Evolutionary conservation across 176 grass and related monocot genomes (phyloP), one percentile per base, ranked within the genome.

Genomic region (Pontederia paniculata): DNA sequence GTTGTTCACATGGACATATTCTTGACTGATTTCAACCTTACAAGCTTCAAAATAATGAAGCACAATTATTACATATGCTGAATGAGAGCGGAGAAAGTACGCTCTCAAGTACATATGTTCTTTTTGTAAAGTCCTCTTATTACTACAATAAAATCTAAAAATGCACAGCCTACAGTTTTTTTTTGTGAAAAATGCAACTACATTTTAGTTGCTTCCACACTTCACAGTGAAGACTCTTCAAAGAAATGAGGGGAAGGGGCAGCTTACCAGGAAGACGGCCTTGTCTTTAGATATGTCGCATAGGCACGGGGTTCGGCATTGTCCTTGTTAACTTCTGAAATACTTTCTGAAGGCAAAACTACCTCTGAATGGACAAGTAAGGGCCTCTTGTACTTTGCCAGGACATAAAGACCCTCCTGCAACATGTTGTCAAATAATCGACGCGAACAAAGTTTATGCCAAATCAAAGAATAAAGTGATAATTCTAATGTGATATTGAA

Each of bases 311-410:
- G 65, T 80, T 91, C 72, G 19, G 60, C n/a, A 55, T 68, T 69
- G 8, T 44, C 80, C 60, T 69, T 52, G 49, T 18, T 41, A 0
- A 66, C 50, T 37, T 66, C 74, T 46, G 69, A 58, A 0, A 73
- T 74, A 54, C 13, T 89, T 21, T 77, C 46, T 31, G 72, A 58
- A 58, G 84, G 72, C 11, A 80, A 82, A 72, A 84, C 75, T 54
- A 85, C 71, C 23, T 98, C 93, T 15, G 86, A 77, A 54, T 98
- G 93, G 63, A 98, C 85, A 74, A 98, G 93, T 21, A 98, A 81
- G 12, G 93, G 80, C 16, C 77, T 98, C 16, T 84, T 74, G 80
- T 91, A 98, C 78, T 88, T 98, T 18, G 86, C 86, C 57, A 98
- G 60, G 16, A 88, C 74, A 77, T 84, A 74, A 54, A 98, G 62